Evolutionary conservation across 495 filamentous ascomycete genomes (phyloP), one percentile per base, ranked within the genome.

Genomic region (Neurospora terricola): DNA sequence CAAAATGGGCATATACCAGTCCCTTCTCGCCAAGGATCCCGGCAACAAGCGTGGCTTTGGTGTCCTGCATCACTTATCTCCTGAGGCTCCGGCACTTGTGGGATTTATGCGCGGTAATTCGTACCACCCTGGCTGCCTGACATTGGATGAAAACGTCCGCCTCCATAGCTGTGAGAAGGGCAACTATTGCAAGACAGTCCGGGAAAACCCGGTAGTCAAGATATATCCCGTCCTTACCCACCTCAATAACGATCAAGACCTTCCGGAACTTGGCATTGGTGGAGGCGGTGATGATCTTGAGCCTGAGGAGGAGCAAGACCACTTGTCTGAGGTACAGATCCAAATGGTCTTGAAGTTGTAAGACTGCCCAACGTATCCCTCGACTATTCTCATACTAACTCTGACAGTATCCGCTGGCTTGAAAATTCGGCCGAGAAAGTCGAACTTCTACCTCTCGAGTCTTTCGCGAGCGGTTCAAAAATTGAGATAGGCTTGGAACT

Each of bases 111-210:
- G 90, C 71, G 94, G 92, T 30, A 97, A 97, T 73, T 86, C 80
- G 23, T 78, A 82, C 30, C 86, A 91, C n/a, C 73, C 81, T 3
- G 94, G 94, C 7, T 93, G 90, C 77, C 81, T 98, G 43, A 97
- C 93, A 6, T 78, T 80, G 3, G 83, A 92, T 39, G 78, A 87
- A 16, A 81, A 81, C 21, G 88, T 87, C n/a, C 88, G 90, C n/a
- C 83, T 98, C 34, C 94, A 98, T 81, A 95, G 93, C 77, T 98
- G 95, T 74, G 94, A 95, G 75, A 89, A 87, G 72, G 92, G 90
- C 3, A 87, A 87, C 38, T 83, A 85, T 1, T 97, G 94, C 76
- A 45, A 83, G 0, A 84, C 83, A 0, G 78, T 91, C 3, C 80
- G 88, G 40, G 81, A 79, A 14, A 84, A 86, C 9, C 79, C 89